Evolutionary conservation across 2,329 filamentous ascomycete species (phyloP), one percentile per base, ranked within the genome.

Genomic region (Emergomyces pasteurianus): DNA sequence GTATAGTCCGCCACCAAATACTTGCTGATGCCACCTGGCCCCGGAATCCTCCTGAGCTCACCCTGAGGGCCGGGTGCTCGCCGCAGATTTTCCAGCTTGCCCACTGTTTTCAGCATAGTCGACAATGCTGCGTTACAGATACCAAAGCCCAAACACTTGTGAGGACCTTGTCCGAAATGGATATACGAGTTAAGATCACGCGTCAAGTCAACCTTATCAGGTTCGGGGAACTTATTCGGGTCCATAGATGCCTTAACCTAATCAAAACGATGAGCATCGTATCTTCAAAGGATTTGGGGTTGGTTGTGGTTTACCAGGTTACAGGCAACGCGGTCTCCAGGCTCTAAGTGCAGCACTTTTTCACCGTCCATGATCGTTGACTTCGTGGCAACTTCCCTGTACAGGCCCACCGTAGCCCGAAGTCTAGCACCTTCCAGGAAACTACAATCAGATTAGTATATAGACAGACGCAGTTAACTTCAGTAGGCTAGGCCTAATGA

Each of bases 291-390:
- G 65, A 69, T 0, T 86, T 83, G 0, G 88, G 83, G 18, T 81
- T 78, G 0, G 88, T 82, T 64, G 83, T 79, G 26, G 91, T 81
- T 34, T 70, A 75, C 73, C 67, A 75, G 58, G 0, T 76, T 75
- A 59, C 71, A 72, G 8, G 71, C 58, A 16, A 76, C 64, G 46
- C 68, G 61, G 49, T 77, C 68, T 34, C 74, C 73, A 21, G 70
- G 64, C 57, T 74, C 70, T 57, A 77, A 60, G 8, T 64, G 65
- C 43, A 75, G 31, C 36, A 69, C 69, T 53, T 68, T 66, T 18
- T 68, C 71, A 12, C 68, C 66, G 59, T 77, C 74, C 36, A 74
- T 68, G 31, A 76, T 64, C 36, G 70, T 68, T 1, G 68, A 67
- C 4, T 69, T 64, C 58, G 69, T 71, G 26, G 69, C 65, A 36